Evolutionary conservation across 257 asterid species (phyloP).

Genomic region (Solanum lycopersicoides): DNA sequence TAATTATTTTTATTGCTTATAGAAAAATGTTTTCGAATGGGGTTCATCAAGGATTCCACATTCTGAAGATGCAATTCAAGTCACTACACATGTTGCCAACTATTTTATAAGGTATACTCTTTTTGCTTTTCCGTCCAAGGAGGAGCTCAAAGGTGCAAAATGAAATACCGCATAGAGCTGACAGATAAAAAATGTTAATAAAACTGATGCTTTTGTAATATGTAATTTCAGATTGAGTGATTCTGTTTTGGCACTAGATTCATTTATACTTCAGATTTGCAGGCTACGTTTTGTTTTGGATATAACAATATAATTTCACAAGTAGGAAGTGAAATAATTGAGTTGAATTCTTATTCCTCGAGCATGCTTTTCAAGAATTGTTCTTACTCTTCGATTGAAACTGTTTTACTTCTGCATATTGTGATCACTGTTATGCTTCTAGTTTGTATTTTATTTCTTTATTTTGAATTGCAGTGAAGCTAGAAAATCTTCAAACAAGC

Average conservation of each 20-base stretch:
- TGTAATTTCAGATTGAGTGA: neutral
- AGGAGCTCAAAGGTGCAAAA: neutral
- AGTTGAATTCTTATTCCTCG: neutral
- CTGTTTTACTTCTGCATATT: neutral
- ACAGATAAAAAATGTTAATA: neutral
- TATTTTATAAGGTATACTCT: constrained; percentile 48
- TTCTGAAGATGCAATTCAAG: constrained; percentile 92
- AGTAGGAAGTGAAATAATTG: neutral
- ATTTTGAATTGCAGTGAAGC: constrained; percentile 56
- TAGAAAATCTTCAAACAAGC: constrained; percentile 70
- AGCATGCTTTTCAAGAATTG: neutral
- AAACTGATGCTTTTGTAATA: neutral
- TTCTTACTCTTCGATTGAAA: neutral
- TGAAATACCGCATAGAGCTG: neutral
- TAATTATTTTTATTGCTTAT: neutral
- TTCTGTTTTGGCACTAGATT: neutral
- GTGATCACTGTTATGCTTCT: neutral
- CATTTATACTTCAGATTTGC: neutral
- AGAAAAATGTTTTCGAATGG: constrained; percentile 99
- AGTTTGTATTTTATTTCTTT: neutral
- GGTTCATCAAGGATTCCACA: constrained; percentile 78
- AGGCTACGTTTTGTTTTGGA: neutral
- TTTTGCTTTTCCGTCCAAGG: neutral
- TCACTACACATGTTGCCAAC: constrained; percentile 86
- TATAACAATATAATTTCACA: neutral